Conservation (phyloP, 345 rosid genomes). For the Bretschneidera sinensis region DNA sequence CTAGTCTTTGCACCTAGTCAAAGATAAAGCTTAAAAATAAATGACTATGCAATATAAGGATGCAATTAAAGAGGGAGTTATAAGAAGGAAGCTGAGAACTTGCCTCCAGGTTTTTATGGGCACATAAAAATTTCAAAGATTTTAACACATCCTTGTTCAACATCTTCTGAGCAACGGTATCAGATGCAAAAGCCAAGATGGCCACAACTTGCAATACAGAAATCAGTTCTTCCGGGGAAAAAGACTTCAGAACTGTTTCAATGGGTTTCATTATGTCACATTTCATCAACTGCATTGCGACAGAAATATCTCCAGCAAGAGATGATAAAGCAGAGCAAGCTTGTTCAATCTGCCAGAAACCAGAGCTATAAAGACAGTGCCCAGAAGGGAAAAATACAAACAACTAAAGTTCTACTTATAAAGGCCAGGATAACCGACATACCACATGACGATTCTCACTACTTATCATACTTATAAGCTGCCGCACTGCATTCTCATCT, state of each 20-base stretch:
- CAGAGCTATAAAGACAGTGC: conserved; percentile 23
- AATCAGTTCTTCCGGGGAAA: conserved; percentile 67
- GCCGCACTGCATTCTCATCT: conserved; percentile 99
- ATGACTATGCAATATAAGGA: conserved; percentile 9
- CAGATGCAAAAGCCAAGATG: conserved; percentile 82
- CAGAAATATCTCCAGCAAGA: conserved; percentile 86
- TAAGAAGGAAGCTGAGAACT: conserved; percentile 20
- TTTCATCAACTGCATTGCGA: conserved; percentile 92
- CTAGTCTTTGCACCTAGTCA: conserved; percentile 79
- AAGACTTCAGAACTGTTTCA: conserved; percentile 78
- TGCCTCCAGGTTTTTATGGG: conserved; percentile 79
- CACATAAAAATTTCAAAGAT: conserved; percentile 77
- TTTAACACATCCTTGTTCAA: conserved; percentile 79
- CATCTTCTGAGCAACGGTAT: conserved; percentile 84
- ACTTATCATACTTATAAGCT: conserved; percentile 98
- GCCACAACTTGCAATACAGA: conserved; percentile 90
- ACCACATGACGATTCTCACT: conserved; percentile 94
- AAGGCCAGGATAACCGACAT: conserved; percentile 28
- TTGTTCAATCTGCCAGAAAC: conserved; percentile 75
- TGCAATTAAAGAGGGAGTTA: conserved; percentile 3
- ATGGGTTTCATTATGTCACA: conserved; percentile 96
- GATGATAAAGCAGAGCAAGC: conserved; percentile 93
- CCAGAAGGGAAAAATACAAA: conserved; percentile 10
- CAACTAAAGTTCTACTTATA: background rate
- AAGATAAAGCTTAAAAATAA: conserved; percentile 22